These are phyloP conservation scores for Apiotrichum porosum DNA, from an alignment of 1,284 basidiomycete genomes.

Conservation along the genomic window DNA sequence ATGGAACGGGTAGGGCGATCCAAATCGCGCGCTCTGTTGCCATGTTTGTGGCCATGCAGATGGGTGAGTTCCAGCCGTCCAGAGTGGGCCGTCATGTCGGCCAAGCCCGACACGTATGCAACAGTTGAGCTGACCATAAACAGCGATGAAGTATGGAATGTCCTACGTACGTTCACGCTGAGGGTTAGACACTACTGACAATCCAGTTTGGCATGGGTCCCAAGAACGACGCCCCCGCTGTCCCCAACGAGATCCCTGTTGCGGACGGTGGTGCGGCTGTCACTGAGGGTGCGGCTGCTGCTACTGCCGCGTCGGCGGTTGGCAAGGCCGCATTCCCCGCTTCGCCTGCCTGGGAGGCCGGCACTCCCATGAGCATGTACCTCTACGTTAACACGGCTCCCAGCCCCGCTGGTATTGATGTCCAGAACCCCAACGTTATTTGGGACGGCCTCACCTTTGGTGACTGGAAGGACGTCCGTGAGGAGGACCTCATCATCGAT, in stretches of 20 bases:
- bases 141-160: conserved; percentile 43
- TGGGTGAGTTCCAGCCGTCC: conserved; percentile 24
- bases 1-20: too few relatives aligned
- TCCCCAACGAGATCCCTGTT: conserved; percentile 8
- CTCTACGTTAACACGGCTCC: conserved; percentile 59
- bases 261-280: background rate
- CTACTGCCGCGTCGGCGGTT: conserved; percentile 1
- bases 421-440: conserved; percentile 25
- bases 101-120: background rate
- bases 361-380: conserved; percentile 57
- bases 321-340: conserved; percentile 16
- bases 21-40: conserved; percentile 21
- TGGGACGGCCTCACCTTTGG: conserved; percentile 83
- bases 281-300: conserved; percentile 4
- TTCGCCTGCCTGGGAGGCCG: conserved; percentile 45
- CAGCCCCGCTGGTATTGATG: conserved; percentile 51
- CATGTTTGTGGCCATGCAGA: conserved; percentile 35
- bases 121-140: conserved; percentile 1
- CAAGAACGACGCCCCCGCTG: conserved; percentile 7
- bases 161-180: conserved; percentile 25
- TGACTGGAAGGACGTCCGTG: conserved; percentile 66
- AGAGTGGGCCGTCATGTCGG: too few relatives aligned
- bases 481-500: conserved; percentile 61
- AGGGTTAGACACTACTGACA: background rate
- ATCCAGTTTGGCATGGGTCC: background rate